Conservation (phyloP, 441 rosid species). For the California macrophylla region DNA sequence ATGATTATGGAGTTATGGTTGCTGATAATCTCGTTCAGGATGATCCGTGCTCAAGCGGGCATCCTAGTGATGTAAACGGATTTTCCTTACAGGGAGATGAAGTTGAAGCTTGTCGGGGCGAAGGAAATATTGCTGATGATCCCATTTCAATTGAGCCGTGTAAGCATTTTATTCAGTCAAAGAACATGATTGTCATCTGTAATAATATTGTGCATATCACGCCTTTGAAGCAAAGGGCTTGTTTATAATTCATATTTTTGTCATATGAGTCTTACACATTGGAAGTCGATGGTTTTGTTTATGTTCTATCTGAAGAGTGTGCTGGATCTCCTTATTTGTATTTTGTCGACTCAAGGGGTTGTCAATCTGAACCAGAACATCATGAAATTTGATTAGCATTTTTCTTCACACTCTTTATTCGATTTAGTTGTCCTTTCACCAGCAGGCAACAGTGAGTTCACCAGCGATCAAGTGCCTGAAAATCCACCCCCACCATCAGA, state of each 20-base stretch:
- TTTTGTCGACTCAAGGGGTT: neutral
- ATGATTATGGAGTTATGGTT: neutral
- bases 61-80: slow-evolving; percentile 14
- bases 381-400: neutral
- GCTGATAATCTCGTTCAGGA: slow-evolving; percentile 24
- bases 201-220: neutral
- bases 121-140: slow-evolving; percentile 20
- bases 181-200: neutral
- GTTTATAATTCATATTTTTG: neutral
- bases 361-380: neutral
- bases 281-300: neutral
- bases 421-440: slow-evolving; percentile 15
- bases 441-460: slow-evolving; percentile 34
- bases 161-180: neutral
- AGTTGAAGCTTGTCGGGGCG: slow-evolving; percentile 16
- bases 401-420: slow-evolving; percentile 1
- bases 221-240: neutral
- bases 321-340: neutral
- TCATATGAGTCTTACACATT: neutral
- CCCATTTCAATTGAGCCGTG: slow-evolving; percentile 27
- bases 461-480: slow-evolving; percentile 28
- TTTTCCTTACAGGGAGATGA: slow-evolving; percentile 18
- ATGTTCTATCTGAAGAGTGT: slow-evolving; percentile 1
- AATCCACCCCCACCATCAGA: slow-evolving; percentile 53
- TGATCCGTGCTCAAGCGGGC: slow-evolving; percentile 18